Percentiles rank a stretch among this genome's conserved stretches.
Evolutionary conservation across 192 early-diverging fungal genomes (phyloP).

Genomic region (Rhizoclosmatium sp.): DNA sequence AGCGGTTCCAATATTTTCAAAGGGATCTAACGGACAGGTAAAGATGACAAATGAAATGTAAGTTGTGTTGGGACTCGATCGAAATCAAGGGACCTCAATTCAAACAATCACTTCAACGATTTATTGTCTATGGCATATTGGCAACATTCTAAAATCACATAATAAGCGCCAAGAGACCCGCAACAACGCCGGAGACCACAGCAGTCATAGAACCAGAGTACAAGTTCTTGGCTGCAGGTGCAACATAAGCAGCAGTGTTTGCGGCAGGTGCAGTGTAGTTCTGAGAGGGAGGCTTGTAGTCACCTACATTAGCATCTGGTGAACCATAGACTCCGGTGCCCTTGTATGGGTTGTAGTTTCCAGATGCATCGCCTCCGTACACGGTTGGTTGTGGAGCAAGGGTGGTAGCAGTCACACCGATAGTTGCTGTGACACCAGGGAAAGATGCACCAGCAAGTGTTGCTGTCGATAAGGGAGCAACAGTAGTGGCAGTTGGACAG

Average conservation of each 20-base stretch:
- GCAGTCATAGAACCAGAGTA: background rate
- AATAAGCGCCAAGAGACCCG: background rate
- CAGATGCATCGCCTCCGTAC: background rate
- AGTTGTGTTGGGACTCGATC: too few species aligned
- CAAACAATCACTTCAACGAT: too few species aligned
- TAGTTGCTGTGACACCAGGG: background rate
- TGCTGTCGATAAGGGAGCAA: background rate
- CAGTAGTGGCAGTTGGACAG: background rate
- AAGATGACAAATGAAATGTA: too few species aligned
- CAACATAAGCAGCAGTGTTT: background rate
- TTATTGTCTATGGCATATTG: too few species aligned
- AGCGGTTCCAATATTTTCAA: too few species aligned
- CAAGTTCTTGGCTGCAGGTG: background rate
- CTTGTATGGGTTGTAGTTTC: background rate
- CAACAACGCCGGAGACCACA: background rate
- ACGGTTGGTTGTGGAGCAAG: background rate
- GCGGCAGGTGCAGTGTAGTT: background rate
- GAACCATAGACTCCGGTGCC: background rate
- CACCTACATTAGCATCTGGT: background rate
- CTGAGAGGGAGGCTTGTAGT: background rate
- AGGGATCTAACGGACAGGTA: too few species aligned
- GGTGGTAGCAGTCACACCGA: too few species aligned
- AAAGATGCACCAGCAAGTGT: background rate
- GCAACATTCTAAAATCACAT: too few species aligned
- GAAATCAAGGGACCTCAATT: too few species aligned